These are phyloP conservation scores for Chlamydomonas schloesseri DNA, from an alignment of 139 green algal species.

Conservation along the genomic window DNA sequence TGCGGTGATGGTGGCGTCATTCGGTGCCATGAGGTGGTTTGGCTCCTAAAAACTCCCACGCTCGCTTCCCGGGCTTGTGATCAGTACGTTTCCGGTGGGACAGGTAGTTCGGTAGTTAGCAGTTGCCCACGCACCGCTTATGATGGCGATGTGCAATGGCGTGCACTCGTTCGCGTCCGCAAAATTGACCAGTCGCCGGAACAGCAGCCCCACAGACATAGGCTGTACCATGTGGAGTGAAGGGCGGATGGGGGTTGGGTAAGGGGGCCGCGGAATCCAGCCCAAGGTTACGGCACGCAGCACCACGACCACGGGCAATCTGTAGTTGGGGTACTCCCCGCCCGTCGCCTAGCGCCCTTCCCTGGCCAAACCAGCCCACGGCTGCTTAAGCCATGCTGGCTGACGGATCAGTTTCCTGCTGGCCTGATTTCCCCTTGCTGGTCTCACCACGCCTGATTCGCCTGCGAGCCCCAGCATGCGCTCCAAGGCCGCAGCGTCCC, in stretches of 20 bases:
- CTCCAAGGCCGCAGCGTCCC: constrained; percentile 59
- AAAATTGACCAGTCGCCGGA: constrained; percentile 51
- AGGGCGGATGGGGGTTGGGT: too few relatives aligned
- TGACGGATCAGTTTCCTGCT: too few relatives aligned
- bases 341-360: too few relatives aligned
- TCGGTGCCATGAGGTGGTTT: too few relatives aligned
- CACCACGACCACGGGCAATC: not conserved
- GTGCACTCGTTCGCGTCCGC: constrained; percentile 75
- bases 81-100: too few relatives aligned
- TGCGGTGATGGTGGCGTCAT: constrained; percentile 15
- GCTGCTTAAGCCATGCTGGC: too few relatives aligned
- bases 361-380: too few relatives aligned
- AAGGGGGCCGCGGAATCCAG: not conserved
- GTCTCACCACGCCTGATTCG: not conserved
- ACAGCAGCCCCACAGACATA: not conserved
- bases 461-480: constrained; percentile 56
- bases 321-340: not conserved
- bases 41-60: too few relatives aligned
- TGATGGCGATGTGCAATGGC: constrained; percentile 86
- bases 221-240: not conserved
- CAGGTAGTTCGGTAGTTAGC: not conserved
- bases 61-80: too few relatives aligned
- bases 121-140: constrained; percentile 75
- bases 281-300: not conserved
- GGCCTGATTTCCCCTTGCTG: too few relatives aligned